Conservation (phyloP, 148 eudicot genomes). For the Rheum nobile region DNA sequence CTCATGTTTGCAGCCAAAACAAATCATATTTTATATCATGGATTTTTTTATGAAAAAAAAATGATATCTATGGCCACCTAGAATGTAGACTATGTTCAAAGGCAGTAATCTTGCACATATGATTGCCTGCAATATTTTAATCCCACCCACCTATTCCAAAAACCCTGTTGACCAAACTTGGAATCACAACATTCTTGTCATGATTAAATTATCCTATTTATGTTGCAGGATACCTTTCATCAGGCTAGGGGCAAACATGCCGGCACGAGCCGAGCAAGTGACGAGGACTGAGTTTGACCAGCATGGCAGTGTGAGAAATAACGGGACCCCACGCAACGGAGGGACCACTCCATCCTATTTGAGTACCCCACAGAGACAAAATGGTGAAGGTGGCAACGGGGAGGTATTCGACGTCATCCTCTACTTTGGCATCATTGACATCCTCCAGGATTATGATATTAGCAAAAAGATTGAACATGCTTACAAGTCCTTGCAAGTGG, state of each 20-base stretch:
- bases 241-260: constrained; percentile 42
- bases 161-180: background rate
- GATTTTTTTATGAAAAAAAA: background rate
- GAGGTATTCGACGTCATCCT: constrained; percentile 28
- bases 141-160: too few relatives aligned
- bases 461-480: constrained; percentile 42
- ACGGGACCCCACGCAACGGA: constrained; percentile 16
- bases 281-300: constrained; percentile 16
- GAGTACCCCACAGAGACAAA: background rate
- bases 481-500: constrained; percentile 39
- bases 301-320: background rate
- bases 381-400: background rate
- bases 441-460: constrained; percentile 38
- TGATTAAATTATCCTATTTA: background rate
- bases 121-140: background rate
- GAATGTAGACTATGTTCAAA: background rate
- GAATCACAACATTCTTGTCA: background rate
- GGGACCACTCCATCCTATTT: constrained; percentile 17
- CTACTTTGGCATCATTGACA: constrained; percentile 42
- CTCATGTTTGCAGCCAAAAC: background rate
- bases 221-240: constrained; percentile 35
- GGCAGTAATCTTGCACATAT: background rate
- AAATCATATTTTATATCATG: background rate
- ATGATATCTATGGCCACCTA: background rate
- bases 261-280: constrained; percentile 39